Conservation (phyloP, 352 stramenopile genomes). For the Globisporangium paroecandrum region DNA sequence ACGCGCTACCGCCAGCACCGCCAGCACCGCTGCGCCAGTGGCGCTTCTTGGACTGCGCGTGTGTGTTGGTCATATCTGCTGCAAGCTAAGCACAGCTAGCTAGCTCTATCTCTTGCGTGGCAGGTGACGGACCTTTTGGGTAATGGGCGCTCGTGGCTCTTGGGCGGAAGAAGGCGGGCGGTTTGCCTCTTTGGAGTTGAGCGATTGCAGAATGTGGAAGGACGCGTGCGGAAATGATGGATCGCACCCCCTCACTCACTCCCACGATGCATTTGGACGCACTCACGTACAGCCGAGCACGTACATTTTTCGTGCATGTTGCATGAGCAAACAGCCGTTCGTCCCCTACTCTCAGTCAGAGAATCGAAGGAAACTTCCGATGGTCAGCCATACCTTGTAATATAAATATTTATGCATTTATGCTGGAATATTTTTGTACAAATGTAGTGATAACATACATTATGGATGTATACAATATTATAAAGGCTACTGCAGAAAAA, state of each 20-base stretch:
- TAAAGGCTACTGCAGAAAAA: neutral
- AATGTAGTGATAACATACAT: too few relatives aligned
- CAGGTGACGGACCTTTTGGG: neutral
- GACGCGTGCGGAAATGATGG: neutral
- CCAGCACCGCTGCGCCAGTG: constrained; percentile 30
- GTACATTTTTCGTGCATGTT: neutral
- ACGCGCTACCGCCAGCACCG: constrained; percentile 4
- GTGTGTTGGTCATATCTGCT: constrained; percentile 24
- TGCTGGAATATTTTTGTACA: too few relatives aligned
- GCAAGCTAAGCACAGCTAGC: neutral
- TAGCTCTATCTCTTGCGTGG: neutral
- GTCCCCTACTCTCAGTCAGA: constrained; percentile 1
- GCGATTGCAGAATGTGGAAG: neutral
- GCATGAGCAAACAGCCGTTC: constrained; percentile 1
- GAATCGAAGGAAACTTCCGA: constrained; percentile 16
- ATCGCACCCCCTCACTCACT: constrained; percentile 2
- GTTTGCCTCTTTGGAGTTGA: neutral
- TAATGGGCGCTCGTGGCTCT: neutral
- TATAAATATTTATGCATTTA: neutral
- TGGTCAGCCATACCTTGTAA: neutral
- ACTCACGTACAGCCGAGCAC: neutral
- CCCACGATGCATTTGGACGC: neutral
- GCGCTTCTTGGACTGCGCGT: constrained; percentile 45
- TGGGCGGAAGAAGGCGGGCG: neutral
- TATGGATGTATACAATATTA: neutral